phyloP scores from a whole-genome alignment of 495 filamentous ascomycete species.

The Entonaema liquescens region DNA sequence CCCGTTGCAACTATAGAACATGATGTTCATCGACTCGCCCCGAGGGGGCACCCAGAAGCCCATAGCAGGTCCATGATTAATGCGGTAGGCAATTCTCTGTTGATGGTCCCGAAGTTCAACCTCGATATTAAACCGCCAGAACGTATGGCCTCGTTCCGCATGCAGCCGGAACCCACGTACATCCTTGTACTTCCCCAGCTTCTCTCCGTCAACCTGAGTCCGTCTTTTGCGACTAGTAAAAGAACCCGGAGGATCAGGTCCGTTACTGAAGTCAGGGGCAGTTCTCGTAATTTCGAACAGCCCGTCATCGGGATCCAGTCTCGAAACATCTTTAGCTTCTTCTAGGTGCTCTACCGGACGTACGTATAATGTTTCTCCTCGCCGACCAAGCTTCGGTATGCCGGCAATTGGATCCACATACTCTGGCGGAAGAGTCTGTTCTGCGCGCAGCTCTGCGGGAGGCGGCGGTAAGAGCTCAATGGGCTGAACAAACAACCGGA shows the following conservation, averaged over 20 bases:
- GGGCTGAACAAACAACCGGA: constrained; percentile 86
- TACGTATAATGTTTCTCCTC: constrained; percentile 82
- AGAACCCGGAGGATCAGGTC: constrained; percentile 52
- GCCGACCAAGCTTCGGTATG: constrained; percentile 80
- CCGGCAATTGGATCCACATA: constrained; percentile 92
- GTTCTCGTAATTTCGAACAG: constrained; percentile 70
- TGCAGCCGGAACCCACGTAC: constrained; percentile 84
- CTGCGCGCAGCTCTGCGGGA: constrained; percentile 70
- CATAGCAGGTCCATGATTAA: constrained; percentile 88
- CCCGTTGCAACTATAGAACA: constrained; percentile 98
- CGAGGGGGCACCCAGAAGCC: constrained; percentile 94
- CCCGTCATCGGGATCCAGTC: constrained; percentile 78
- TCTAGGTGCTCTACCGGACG: constrained; percentile 84
- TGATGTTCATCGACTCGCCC: constrained; percentile 93
- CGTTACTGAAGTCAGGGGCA: constrained; percentile 50
- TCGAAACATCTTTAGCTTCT: constrained; percentile 76
- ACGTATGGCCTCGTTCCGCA: constrained; percentile 86
- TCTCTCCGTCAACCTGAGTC: constrained; percentile 72
- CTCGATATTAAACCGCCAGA: constrained; percentile 96
- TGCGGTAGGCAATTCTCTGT: constrained; percentile 90
- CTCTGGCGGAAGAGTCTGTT: constrained; percentile 74
- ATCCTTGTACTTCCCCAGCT: constrained; percentile 76
- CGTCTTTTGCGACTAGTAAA: constrained; percentile 59
- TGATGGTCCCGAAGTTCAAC: constrained; percentile 81
- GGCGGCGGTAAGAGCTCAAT: constrained; percentile 87